Base-by-base conservation (phyloP, 2,329 filamentous ascomycete genomes). In the Neodidymelliopsis sp. region DNA sequence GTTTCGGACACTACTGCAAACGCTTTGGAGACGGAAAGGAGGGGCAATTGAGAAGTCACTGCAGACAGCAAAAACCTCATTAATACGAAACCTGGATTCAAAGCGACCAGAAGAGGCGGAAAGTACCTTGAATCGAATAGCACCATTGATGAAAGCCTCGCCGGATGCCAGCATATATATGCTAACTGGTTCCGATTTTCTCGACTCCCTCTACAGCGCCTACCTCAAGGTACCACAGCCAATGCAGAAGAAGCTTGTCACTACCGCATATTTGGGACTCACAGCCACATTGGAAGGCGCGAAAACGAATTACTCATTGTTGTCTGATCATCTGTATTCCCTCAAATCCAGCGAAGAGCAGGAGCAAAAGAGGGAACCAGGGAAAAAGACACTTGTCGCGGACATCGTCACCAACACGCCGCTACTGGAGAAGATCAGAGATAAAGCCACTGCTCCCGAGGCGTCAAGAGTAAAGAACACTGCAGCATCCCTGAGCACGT, bases 371-470 rank as follows among this genome's bases (percentile, higher is more conserved):
- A 69, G 65, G 16, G 69, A 71, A 38, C 68, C 66, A 29, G 69
- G 64, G 2, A 70, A 72, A 28, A 68, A 73, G 57, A 90, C 89
- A 0, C 78, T 97, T n/a, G 84, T 96, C 0, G 84, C 88, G 2
- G 90, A 93, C 67, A 75, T 97, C 0, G 85, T 96, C 15, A 92
- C 90, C 33, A 85, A 83, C 16, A 96, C 92, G 1, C 89, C 91
- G 2, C 69, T 97, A 1, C 72, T 96, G 2, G 81, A 81, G 42
- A 83, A 85, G 47, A 72, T 91, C 2, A 74, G 81, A 48, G 77
- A 82, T 10, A 79, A 79, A 16, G 75, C 84, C 3, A 77, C 75
- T 1, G 77, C 77, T 0, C 50, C 68, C 6, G 79, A 80, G 13
- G 81, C 81, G 1, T 76, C 76, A 4, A 81, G 86, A 49, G 76